phyloP scores from a whole-genome alignment of 768 basidiomycete species.

The Agaricus sinodeliciosus region DNA sequence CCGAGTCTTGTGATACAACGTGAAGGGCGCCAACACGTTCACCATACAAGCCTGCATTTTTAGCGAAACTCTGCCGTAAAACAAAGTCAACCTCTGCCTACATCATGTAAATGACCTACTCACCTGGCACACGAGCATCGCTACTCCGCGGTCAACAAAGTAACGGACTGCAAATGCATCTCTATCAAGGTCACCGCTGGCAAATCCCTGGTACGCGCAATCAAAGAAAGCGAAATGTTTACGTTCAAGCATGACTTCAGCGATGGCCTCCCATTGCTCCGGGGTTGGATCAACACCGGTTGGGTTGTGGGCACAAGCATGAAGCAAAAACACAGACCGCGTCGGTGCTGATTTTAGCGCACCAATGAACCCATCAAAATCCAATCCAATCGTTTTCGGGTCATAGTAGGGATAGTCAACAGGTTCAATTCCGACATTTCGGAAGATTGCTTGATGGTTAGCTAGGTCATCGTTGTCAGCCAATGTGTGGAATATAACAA shows the following conservation, averaged over 20 bases:
- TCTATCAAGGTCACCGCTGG: slow-evolving; percentile 83
- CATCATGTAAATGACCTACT: slow-evolving; percentile 46
- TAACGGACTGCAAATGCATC: slow-evolving; percentile 90
- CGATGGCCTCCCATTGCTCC: slow-evolving; percentile 81
- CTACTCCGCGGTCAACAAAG: slow-evolving; percentile 71
- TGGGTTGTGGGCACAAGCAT: slow-evolving; percentile 95
- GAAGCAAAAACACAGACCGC: slow-evolving; percentile 83
- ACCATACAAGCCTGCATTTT: slow-evolving; percentile 93
- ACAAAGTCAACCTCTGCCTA: slow-evolving; percentile 96
- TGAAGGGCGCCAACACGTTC: slow-evolving; percentile 95
- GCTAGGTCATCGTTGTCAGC: slow-evolving; percentile 32
- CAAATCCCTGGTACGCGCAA: slow-evolving; percentile 96
- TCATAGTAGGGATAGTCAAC: slow-evolving; percentile 93
- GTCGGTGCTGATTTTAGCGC: slow-evolving; percentile 58
- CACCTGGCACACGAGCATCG: slow-evolving; percentile 86
- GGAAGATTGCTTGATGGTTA: slow-evolving; percentile 88
- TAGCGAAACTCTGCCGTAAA: slow-evolving; percentile 84
- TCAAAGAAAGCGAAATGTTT: slow-evolving; percentile 91
- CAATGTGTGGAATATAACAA: background rate
- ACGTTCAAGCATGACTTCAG: slow-evolving; percentile 62
- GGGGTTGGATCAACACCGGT: slow-evolving; percentile 91
- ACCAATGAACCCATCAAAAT: slow-evolving; percentile 62
- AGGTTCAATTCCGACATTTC: slow-evolving; percentile 84
- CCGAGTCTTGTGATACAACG: slow-evolving; percentile 57
- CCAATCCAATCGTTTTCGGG: slow-evolving; percentile 81